phyloP scores from a whole-genome alignment of 2,329 filamentous ascomycete genomes.

The Botryotinia globosa region DNA sequence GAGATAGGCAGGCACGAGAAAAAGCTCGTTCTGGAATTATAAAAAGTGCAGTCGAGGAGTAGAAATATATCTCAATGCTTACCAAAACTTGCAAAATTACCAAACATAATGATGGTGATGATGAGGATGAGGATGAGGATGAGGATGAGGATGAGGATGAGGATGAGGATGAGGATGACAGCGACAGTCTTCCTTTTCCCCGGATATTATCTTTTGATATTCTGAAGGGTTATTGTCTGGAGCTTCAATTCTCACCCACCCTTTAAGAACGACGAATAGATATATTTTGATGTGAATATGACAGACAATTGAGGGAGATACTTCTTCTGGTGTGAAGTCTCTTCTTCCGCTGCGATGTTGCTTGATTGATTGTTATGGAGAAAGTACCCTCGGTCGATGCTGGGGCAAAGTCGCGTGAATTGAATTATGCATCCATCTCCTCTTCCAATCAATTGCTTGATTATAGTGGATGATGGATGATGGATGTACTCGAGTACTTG shows the following conservation, averaged over 20 bases:
- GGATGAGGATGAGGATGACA: constrained; percentile 15
- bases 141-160: too few relatives aligned
- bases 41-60: not conserved
- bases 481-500: not conserved
- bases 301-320: not conserved
- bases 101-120: constrained; percentile 17
- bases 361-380: constrained; percentile 2
- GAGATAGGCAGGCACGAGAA: not conserved
- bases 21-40: not conserved
- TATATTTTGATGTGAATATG: not conserved
- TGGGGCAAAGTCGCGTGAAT: not conserved
- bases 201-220: not conserved
- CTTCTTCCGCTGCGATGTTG: not conserved
- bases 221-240: not conserved
- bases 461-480: not conserved
- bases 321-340: not conserved
- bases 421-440: not conserved
- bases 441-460: constrained; percentile 5
- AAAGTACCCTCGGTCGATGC: not conserved
- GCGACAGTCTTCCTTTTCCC: constrained; percentile 18
- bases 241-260: not conserved
- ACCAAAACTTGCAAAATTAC: constrained; percentile 19
- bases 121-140: too few relatives aligned
- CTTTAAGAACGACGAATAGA: not conserved
- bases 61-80: constrained; percentile 7